Conservation (phyloP, 768 basidiomycete genomes). For the Clathrus columnatus region DNA sequence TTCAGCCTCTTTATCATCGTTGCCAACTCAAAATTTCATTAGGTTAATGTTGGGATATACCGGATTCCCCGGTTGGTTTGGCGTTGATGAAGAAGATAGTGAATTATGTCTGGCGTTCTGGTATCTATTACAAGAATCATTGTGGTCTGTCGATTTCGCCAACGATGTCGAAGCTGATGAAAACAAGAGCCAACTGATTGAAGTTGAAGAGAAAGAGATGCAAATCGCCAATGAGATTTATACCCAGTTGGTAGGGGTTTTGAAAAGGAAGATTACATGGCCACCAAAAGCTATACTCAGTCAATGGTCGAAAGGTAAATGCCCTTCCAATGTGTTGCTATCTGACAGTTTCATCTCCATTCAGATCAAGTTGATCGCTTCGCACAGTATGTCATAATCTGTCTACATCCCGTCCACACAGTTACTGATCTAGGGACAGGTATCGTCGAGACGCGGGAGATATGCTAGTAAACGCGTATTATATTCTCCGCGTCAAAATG, state of each 20-base stretch:
- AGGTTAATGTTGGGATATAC: constrained; percentile 66
- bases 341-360: constrained; percentile 10
- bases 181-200: constrained; percentile 1
- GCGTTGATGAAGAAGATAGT: constrained; percentile 79
- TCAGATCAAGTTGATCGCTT: constrained; percentile 74
- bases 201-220: constrained; percentile 28
- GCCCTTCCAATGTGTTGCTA: constrained; percentile 15
- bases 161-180: constrained; percentile 15
- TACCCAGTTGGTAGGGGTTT: constrained; percentile 59
- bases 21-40: constrained; percentile 62
- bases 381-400: constrained; percentile 52
- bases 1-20: constrained; percentile 54
- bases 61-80: constrained; percentile 64
- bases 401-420: background rate
- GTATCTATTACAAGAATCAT: constrained; percentile 83
- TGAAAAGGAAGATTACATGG: constrained; percentile 70
- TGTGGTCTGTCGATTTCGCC: constrained; percentile 62
- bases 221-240: constrained; percentile 68
- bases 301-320: constrained; percentile 61
- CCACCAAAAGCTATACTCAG: constrained; percentile 37
- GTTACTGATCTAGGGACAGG: constrained; percentile 25
- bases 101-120: constrained; percentile 85
- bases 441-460: constrained; percentile 84
- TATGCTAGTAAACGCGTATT: constrained; percentile 81
- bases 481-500: constrained; percentile 77